Base-by-base conservation (phyloP, 805 yeast genomes). In the Hanseniaspora lachancei region DNA sequence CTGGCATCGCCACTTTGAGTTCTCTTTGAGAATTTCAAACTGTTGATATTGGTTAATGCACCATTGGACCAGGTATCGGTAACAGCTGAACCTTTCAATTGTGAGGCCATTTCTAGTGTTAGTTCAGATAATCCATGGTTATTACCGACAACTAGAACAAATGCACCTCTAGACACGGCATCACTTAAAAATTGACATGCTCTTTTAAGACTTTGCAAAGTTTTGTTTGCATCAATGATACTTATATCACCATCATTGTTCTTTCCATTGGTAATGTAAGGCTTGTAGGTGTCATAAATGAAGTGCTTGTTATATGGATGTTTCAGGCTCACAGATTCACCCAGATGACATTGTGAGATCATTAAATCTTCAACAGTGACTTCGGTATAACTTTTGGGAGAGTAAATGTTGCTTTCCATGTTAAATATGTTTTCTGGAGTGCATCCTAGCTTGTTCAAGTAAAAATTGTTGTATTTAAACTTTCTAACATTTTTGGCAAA, bases 271-370 rank as follows among this genome's bases (percentile, higher is more conserved):
- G 36, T 43, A 9, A 23, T 20, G 23, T 53, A 23, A 35, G 56
- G 56, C 58, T 87, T 82, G 63, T 93, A 88, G 60, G 78, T 84
- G 55, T 97, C 98, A 64, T 84, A 84, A 47, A 91, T 77, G 67
- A 76, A 93, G 12, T 95, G 89, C 68, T 89, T 91, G 52, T 89
- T 86, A 29, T 84, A 77, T 10, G 89, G 81, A 62, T 95, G 80
- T 79, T 82, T 84, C 59, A 83, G 73, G 3, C 84, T 74, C 38
- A 80, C 83, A n/a, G 95, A 77, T 62, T 91, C 97, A 32, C 98
- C 98, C 61, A 93, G 73, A 68, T 93, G 98, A 47, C 91, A 91
- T 53, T 96, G 97, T 0, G 97, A 87, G 3, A 96, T 91, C 68
- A 91, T 68, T 54, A 93, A 74, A 57, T 80, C 80, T 34, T 87